Base-by-base conservation (phyloP, 257 asterid genomes). In the Solanum bulbocastanum region DNA sequence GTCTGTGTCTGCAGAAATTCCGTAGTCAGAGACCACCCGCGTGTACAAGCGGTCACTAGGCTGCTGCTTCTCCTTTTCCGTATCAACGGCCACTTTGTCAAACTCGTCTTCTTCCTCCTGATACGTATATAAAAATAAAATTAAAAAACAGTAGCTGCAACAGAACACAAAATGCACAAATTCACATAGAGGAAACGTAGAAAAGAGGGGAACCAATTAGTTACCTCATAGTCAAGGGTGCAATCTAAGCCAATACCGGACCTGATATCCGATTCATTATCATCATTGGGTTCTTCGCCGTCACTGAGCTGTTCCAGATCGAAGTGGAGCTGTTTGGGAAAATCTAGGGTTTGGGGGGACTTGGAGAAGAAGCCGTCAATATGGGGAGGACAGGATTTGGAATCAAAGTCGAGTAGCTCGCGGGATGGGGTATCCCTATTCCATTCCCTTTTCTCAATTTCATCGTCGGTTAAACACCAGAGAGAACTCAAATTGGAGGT, bases 81-180 rank as follows among this genome's bases (percentile, higher is more conserved):
- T 75, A 87, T 96, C 97, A 40, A 91, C 91, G 20, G 99, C 98
- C 86, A 94, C 94, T 92, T 93, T 94, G 91, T 96, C 99, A 87
- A 74, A 94, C 91, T 93, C 93, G 81, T 97, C 98, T 92, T 96
- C 98, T 92, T 97, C 99, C 79, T 97, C 98, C 98, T 95, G 92
- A 16, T 22, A 37, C 0, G 32, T 9, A 74, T 1, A 30, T 30
- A 30, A 30, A 30, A 30, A 30, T 30, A 88, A 52, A 18, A 6
- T 56, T 46, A 1, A 6, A 84, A 27, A 74, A 86, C 3, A 27
- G 30, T 1, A 46, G 52, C 46, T 52, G 58, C 4, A 56, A 87
- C 37, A 40, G 56, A 25, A 25, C 74, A 68, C 22, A 66, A 66
- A 30, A 73, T 62, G 33, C 16, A n/a, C 72, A n/a, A n/a, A 5